Base-by-base conservation (phyloP, 495 filamentous ascomycete species). In the Letharia columbiana region DNA sequence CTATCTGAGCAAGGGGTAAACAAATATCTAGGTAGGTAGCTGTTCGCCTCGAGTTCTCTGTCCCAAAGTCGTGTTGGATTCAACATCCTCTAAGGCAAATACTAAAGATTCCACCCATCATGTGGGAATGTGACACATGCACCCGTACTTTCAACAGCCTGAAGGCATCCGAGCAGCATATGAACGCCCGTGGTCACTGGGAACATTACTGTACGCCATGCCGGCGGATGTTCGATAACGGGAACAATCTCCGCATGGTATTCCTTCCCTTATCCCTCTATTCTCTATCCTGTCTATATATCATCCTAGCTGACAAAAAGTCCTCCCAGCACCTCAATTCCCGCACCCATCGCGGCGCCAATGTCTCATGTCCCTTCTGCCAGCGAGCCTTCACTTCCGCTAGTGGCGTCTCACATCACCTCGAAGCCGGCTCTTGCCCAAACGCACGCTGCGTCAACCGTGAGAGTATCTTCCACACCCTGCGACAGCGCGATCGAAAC, bases 401-500 rank as follows among this genome's bases (percentile, higher is more conserved):
- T 20, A 79, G 77, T 57, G 79, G 79, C 20, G 63, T 80, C 1
- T 64, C 68, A 3, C 77, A 80, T 65, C 81, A 84, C 62, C 76
- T 83, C 20, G 80, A 83, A 61, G 71, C 60, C 1, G 78, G 75
- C 2, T 72, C 76, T 28, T 82, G 81, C 60, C 71, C 73, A 7
- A 60, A 69, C 0, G 78, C 79, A 8, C 71, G 65, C 0, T 37
- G 11, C 0, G 44, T 80, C 28, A 80, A 80, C 69, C 77, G 75
- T 45, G 75, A 79, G 31, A 70, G 67, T 33, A 83, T 85, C 66
- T 79, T 79, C 65, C 76, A 78, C 45, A 76, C 78, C 67, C 74
- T 84, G 33, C 75, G 80, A 18, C 61, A 78, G n/a, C 78, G 81
- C 54, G 80, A 82, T 61, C 76, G 77, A 5, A 45, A 77, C 18